phyloP scores from a whole-genome alignment of 495 filamentous ascomycete species.

The Trichoderma erinaceum region DNA sequence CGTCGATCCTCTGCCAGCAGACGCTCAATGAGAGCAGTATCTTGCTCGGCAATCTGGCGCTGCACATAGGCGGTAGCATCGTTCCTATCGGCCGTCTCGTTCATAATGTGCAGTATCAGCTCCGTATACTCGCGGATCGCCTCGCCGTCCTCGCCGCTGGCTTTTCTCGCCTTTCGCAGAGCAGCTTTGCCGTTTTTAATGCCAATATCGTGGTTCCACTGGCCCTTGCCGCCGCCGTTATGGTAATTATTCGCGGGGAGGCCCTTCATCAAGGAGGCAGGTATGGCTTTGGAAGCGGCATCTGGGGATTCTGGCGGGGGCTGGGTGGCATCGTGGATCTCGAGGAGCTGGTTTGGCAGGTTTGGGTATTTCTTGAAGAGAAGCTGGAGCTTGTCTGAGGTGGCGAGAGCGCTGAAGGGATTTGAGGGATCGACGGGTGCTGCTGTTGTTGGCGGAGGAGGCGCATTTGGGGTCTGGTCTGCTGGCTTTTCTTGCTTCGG shows the following conservation, averaged over 20 bases:
- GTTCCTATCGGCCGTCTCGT: slow-evolving; percentile 10
- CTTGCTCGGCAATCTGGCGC: slow-evolving; percentile 23
- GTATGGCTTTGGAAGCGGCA: background rate
- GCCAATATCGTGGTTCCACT: slow-evolving; percentile 37
- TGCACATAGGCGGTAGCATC: slow-evolving; percentile 23
- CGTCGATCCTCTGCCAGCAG: background rate
- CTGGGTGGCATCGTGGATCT: slow-evolving; percentile 48
- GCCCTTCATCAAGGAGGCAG: slow-evolving; percentile 5
- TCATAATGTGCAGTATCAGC: slow-evolving; percentile 34
- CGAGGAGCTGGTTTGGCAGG: slow-evolving; percentile 42
- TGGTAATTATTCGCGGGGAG: slow-evolving; percentile 12
- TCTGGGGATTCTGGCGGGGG: slow-evolving; percentile 23
- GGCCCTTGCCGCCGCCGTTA: slow-evolving; percentile 4
- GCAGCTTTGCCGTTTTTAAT: slow-evolving; percentile 32
- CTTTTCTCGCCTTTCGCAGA: slow-evolving; percentile 29
- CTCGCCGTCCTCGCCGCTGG: slow-evolving; percentile 34
- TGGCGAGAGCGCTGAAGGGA: slow-evolving; percentile 34
- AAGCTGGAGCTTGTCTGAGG: slow-evolving; percentile 40
- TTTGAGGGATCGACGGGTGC: slow-evolving; percentile 20
- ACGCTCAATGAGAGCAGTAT: background rate
- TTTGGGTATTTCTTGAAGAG: slow-evolving; percentile 49
- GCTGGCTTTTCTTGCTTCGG: slow-evolving; percentile 15
- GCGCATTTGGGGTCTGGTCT: slow-evolving; percentile 14
- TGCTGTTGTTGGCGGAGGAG: slow-evolving; percentile 15
- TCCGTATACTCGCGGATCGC: slow-evolving; percentile 43